Percentiles rank a stretch among this genome's conserved stretches.
These are phyloP conservation scores for Pharnaceum exiguum DNA, from an alignment of 148 eudicot genomes.

Conservation along the genomic window DNA sequence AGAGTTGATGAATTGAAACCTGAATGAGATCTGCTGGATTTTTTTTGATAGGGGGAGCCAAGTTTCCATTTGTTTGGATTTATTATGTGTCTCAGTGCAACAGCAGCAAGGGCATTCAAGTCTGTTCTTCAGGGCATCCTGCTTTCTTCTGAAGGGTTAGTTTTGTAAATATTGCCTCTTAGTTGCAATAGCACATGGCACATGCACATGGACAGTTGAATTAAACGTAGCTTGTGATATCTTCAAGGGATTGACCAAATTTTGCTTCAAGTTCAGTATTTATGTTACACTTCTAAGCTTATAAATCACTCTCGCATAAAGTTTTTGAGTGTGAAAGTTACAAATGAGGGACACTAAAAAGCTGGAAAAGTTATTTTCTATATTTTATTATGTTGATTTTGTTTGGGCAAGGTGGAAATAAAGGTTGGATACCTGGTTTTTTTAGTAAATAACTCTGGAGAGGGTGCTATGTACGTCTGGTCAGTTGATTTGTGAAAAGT, in stretches of 20 bases:
- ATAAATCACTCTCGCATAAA: neutral
- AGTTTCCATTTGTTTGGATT: constrained; percentile 96
- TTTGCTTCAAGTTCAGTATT: too few relatives aligned
- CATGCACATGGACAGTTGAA: too few relatives aligned
- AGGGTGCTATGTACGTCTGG: too few relatives aligned
- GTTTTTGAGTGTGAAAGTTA: neutral
- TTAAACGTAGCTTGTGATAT: too few relatives aligned
- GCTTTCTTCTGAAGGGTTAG: constrained; percentile 93
- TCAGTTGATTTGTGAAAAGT: too few relatives aligned
- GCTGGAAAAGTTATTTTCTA: neutral
- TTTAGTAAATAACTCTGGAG: too few relatives aligned
- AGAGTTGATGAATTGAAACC: neutral
- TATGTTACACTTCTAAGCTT: neutral
- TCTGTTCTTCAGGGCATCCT: constrained; percentile 96
- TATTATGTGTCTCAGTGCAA: constrained; percentile 94
- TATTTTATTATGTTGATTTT: too few relatives aligned
- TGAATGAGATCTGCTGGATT: constrained; percentile 14
- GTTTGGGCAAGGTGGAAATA: too few relatives aligned
- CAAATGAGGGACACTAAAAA: neutral
- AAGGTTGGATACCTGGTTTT: too few relatives aligned
- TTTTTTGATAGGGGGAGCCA: constrained; percentile 94
- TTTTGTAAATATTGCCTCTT: too few relatives aligned
- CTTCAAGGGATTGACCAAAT: too few relatives aligned
- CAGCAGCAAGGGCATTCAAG: constrained; percentile 97
- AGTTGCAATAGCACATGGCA: too few relatives aligned